Evolutionary conservation across 768 basidiomycete species (phyloP).

Genomic region (Mycena maculata): DNA sequence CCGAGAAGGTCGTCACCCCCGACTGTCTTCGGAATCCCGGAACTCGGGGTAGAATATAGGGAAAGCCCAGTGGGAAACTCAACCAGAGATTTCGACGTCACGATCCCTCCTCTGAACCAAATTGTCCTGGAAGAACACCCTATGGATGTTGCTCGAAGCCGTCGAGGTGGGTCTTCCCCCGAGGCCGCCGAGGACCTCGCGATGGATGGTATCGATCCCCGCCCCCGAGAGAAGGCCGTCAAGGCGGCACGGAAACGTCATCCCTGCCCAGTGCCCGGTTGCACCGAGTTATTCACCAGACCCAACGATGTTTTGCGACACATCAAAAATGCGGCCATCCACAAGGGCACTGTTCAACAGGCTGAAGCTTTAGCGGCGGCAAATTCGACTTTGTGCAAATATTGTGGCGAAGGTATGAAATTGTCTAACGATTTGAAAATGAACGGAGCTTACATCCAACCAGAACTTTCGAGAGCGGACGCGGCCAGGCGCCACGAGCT

Average conservation of each 20-base stretch:
- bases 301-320: constrained; percentile 39
- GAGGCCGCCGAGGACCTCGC: constrained; percentile 25
- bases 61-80: too few species aligned
- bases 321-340: constrained; percentile 39
- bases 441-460: too few species aligned
- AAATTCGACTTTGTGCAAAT: constrained; percentile 32
- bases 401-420: constrained; percentile 21
- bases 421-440: too few species aligned
- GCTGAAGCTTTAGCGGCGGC: constrained; percentile 24
- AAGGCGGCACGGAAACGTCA: constrained; percentile 9
- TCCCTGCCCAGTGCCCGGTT: constrained; percentile 38
- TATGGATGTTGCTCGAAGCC: not conserved
- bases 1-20: constrained; percentile 1
- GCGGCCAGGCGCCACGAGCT: constrained; percentile 26
- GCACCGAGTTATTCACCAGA: constrained; percentile 41
- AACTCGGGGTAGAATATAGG: not conserved
- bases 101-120: constrained; percentile 2
- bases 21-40: not conserved
- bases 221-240: constrained; percentile 3
- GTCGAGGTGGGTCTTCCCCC: not conserved
- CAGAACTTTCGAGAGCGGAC: constrained; percentile 21
- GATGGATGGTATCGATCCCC: constrained; percentile 16
- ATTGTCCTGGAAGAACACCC: constrained; percentile 21
- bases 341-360: constrained; percentile 27
- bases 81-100: not conserved